Evolutionary conservation across 495 filamentous ascomycete genomes (phyloP), one percentile per base, ranked within the genome.

Genomic region (Penicillium steckii): DNA sequence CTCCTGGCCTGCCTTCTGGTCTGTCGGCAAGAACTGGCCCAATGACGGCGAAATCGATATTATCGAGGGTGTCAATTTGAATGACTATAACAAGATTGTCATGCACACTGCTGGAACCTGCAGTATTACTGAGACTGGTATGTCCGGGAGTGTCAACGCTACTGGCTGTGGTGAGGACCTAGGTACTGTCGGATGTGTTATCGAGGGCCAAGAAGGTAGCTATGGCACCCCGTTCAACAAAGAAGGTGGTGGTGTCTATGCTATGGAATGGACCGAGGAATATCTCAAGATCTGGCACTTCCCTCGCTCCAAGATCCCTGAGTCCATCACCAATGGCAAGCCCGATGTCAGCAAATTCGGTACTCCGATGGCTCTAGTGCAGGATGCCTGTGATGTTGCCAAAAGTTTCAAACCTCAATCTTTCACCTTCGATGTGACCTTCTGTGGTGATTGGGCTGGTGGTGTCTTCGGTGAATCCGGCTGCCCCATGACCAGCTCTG

Each of bases 361-460:
- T 3, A 71, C 66, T 0, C 90, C 93, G 0, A 75, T 78, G 33
- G 88, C 85, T 4, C 69, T 69, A 60, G 51, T 96, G 63, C 58
- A 79, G 30, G 83, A 81, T 12, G 68, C 72, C 27, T 95, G 92
- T 67, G 66, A 87, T 53, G 83, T 95, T 49, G 67, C 79, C 46
- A 60, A 65, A 2, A 74, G 83, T 44, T 95, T 96, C 76, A 75
- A 72, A 53, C 62, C 85, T 38, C 85, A 94, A 68, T 78, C 81
- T 10, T 86, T 96, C 44, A 77, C 95, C 48, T 84, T 96, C 63
- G 82, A 97, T 68, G 88, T 84, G 0, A 87, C 85, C 1, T 91
- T 96, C 71, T 97, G 93, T 68, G 93, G 93, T 30, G 84, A 90
- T 54, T 96, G 89, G 89, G 91, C 91, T 15, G 92, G 89, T 27